Evolutionary conservation across 306 rosid genomes (phyloP).

Genomic region (Sphenostylis stenocarpa): DNA sequence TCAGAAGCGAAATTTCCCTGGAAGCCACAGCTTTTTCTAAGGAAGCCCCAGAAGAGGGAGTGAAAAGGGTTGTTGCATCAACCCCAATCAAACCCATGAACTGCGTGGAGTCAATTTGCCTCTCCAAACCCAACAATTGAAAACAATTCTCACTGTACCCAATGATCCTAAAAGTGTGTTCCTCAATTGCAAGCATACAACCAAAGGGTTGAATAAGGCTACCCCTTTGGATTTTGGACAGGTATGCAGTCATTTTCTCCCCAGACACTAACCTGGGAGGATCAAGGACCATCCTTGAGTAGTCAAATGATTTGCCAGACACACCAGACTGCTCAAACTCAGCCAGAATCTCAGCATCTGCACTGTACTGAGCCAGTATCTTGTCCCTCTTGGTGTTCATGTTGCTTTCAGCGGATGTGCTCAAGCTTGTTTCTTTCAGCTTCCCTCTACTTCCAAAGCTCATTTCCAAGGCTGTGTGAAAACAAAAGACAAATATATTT

Average conservation of each 20-base stretch:
- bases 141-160: slow-evolving; percentile 70
- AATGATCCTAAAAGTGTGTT: slow-evolving; percentile 52
- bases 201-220: slow-evolving; percentile 74
- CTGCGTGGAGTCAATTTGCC: slow-evolving; percentile 25
- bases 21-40: slow-evolving; percentile 58
- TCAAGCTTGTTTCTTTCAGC: slow-evolving; percentile 41
- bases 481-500: not conserved
- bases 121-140: slow-evolving; percentile 57
- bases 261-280: slow-evolving; percentile 57
- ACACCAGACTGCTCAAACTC: slow-evolving; percentile 66
- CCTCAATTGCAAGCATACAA: slow-evolving; percentile 71
- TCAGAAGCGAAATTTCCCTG: slow-evolving; percentile 59
- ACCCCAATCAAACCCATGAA: slow-evolving; percentile 50
- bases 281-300: slow-evolving; percentile 49
- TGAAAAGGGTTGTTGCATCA: slow-evolving; percentile 65
- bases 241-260: slow-evolving; percentile 55
- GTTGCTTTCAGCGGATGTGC: slow-evolving; percentile 57
- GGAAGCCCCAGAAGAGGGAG: slow-evolving; percentile 64
- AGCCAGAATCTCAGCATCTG: slow-evolving; percentile 62
- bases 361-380: slow-evolving; percentile 56
- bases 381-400: slow-evolving; percentile 41
- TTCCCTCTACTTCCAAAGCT: slow-evolving; percentile 43
- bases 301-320: slow-evolving; percentile 72
- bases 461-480: slow-evolving; percentile 22
- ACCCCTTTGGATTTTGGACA: slow-evolving; percentile 77